A percentile compares a stretch with the other conserved stretches of the same genome.
Evolutionary conservation across 2,329 filamentous ascomycete species (phyloP).

Genomic region (Fusarium luffae): DNA sequence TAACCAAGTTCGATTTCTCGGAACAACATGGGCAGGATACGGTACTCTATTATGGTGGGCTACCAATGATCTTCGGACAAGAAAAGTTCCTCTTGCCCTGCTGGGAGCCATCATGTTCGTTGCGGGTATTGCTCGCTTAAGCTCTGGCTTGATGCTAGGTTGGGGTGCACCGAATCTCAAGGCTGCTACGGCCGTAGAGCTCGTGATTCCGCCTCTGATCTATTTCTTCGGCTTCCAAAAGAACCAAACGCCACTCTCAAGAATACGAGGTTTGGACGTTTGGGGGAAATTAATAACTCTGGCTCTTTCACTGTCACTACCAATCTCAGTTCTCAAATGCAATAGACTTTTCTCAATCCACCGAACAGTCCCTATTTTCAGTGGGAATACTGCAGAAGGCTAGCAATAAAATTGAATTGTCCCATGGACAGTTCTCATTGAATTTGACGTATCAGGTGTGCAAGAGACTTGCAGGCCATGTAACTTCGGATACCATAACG

Average conservation of each 20-base stretch:
- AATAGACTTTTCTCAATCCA: too few relatives aligned
- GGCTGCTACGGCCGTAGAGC: not conserved
- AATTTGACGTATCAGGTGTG: not conserved
- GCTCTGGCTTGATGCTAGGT: not conserved
- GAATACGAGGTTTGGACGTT: fast-evolving
- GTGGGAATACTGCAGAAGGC: too few relatives aligned
- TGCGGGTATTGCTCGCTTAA: not conserved
- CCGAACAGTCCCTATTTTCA: too few relatives aligned
- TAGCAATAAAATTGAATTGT: too few relatives aligned
- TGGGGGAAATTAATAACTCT: fast-evolving
- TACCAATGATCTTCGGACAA: not conserved
- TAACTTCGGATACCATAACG: not conserved
- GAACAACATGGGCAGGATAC: not conserved
- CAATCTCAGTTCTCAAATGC: too few relatives aligned
- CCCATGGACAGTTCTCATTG: too few relatives aligned
- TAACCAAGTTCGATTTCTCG: not conserved
- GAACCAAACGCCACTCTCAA: not conserved
- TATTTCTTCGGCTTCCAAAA: not conserved
- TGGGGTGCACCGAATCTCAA: not conserved
- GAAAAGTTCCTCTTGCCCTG: not conserved
- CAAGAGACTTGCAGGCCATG: not conserved
- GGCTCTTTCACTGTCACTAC: not conserved
- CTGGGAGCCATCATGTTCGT: not conserved
- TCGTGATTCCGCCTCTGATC: not conserved
- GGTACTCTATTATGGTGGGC: not conserved